Conservation (phyloP, 805 yeast genomes). For the Barnettozyma salicaria region DNA sequence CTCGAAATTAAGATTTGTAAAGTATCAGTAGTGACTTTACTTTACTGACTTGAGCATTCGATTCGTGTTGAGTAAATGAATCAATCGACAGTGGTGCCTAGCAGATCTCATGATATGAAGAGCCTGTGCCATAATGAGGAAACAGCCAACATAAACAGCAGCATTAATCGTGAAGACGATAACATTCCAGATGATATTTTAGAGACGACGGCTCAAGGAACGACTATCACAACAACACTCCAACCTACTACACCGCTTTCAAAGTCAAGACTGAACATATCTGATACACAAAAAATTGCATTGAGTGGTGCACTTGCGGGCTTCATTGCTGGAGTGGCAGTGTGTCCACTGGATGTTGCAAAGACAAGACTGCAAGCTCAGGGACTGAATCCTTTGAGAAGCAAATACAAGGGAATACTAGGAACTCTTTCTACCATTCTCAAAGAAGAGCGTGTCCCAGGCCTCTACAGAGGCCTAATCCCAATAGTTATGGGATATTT, state of each 20-base stretch:
- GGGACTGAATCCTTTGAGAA: slow-evolving; percentile 35
- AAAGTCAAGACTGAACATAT: slow-evolving; percentile 15
- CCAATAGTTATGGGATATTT: slow-evolving; percentile 93
- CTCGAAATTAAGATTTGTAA: too few relatives aligned
- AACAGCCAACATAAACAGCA: not conserved
- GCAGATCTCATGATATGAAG: slow-evolving; percentile 1
- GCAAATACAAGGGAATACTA: slow-evolving; percentile 46
- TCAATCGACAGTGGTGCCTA: slow-evolving; percentile 1
- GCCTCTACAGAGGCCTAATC: slow-evolving; percentile 82
- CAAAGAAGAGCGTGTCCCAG: slow-evolving; percentile 73
- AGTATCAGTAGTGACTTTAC: too few relatives aligned
- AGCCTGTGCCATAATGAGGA: too few relatives aligned
- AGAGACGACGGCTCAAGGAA: slow-evolving; percentile 9
- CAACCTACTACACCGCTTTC: slow-evolving; percentile 8
- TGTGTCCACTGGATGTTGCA: slow-evolving; percentile 94
- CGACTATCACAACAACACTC: slow-evolving; percentile 11
- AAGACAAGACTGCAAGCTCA: slow-evolving; percentile 94
- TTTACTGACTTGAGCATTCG: too few relatives aligned
- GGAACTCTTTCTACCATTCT: slow-evolving; percentile 63
- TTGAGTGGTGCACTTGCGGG: slow-evolving; percentile 93
- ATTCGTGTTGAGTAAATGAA: not conserved
- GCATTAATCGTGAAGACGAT: slow-evolving; percentile 1
- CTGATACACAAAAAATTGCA: slow-evolving; percentile 60
- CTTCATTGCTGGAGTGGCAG: slow-evolving; percentile 78
- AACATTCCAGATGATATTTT: slow-evolving; percentile 11